Evolutionary conservation across 768 basidiomycete genomes (phyloP).

Genomic region (Xanthoconium stramineum): DNA sequence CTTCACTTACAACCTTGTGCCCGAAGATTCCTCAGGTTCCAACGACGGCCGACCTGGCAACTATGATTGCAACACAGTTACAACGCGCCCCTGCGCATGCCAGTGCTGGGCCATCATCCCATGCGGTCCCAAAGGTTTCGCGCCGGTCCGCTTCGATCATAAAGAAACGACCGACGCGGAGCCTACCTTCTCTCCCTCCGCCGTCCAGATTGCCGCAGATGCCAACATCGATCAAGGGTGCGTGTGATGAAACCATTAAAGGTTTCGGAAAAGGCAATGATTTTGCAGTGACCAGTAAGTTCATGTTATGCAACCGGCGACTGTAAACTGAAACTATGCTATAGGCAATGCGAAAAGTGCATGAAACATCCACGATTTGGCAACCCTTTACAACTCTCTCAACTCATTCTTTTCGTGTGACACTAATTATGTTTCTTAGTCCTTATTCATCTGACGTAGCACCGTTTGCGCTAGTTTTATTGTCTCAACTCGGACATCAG

Average conservation of each 20-base stretch:
- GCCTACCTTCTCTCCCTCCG: neutral
- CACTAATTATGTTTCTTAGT: constrained; percentile 2
- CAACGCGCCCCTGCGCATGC: constrained; percentile 4
- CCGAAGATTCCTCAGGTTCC: constrained; percentile 24
- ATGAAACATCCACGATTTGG: constrained; percentile 5
- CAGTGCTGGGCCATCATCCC: constrained; percentile 10
- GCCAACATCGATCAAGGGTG: constrained; percentile 21
- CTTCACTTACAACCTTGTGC: constrained; percentile 2
- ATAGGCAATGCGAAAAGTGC: neutral
- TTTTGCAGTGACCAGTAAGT: constrained; percentile 10
- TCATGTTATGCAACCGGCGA: neutral
- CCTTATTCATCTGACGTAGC: constrained; percentile 13
- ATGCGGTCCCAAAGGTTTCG: constrained; percentile 7
- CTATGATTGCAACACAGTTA: constrained; percentile 26
- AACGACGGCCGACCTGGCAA: constrained; percentile 28
- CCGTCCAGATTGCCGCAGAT: constrained; percentile 25
- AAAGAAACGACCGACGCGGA: constrained; percentile 7
- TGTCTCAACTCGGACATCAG: neutral
- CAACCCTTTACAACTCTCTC: neutral
- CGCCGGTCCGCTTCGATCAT: neutral
- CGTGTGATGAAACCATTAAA: constrained; percentile 27
- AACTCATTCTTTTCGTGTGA: neutral
- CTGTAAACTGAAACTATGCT: neutral
- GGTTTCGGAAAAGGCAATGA: constrained; percentile 31
- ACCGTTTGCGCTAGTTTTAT: constrained; percentile 7